Conservation (phyloP, 768 basidiomycete genomes). For the Gautieria morchelliformis region DNA sequence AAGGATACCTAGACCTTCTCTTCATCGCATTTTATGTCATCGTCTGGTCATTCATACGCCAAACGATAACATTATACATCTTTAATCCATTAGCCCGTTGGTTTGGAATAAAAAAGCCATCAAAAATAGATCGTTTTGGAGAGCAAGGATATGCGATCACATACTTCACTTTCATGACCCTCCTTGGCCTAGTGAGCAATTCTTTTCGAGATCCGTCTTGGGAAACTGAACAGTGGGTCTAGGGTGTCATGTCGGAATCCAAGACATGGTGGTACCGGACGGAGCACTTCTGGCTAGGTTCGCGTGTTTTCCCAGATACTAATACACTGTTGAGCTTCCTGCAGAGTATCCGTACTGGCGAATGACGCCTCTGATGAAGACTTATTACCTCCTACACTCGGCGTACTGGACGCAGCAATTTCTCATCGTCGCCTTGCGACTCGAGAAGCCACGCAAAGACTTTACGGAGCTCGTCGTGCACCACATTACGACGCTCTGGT, state of each 20-base stretch:
- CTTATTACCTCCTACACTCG: constrained; percentile 88
- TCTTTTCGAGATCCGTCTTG: neutral
- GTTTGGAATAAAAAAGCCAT: constrained; percentile 56
- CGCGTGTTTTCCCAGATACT: constrained; percentile 10
- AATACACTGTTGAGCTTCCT: neutral
- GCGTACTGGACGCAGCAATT: constrained; percentile 95
- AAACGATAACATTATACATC: constrained; percentile 55
- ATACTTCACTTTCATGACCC: constrained; percentile 65
- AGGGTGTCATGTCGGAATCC: constrained; percentile 2
- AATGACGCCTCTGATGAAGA: constrained; percentile 77
- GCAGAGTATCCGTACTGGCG: constrained; percentile 84
- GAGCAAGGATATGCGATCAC: constrained; percentile 85
- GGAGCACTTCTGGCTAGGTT: constrained; percentile 77
- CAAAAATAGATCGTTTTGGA: constrained; percentile 75
- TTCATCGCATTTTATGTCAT: constrained; percentile 82
- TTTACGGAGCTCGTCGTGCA: constrained; percentile 80
- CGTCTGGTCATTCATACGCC: constrained; percentile 83
- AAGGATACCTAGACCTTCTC: constrained; percentile 61
- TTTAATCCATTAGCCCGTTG: constrained; percentile 58
- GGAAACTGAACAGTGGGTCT: neutral
- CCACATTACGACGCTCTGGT: constrained; percentile 91
- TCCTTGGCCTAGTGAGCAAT: constrained; percentile 67
- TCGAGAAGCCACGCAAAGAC: constrained; percentile 95
- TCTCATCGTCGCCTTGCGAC: constrained; percentile 67
- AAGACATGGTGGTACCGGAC: constrained; percentile 78